phyloP scores from a whole-genome alignment of 495 filamentous ascomycete genomes.

The Penicillium coffeae region DNA sequence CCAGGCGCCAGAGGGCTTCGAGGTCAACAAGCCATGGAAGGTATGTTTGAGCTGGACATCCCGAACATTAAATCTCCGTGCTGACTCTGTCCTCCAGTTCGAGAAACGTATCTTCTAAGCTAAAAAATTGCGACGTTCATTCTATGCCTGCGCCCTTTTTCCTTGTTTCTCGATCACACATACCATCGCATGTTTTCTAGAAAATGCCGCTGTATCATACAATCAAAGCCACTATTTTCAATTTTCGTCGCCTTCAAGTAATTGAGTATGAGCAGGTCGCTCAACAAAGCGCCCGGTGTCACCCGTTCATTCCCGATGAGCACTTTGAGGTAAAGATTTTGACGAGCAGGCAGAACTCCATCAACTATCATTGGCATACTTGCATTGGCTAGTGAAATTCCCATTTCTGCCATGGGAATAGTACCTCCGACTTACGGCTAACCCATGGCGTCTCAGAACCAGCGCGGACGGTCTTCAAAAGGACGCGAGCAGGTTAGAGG shows the following conservation, averaged over 20 bases:
- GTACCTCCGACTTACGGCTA: too few species aligned
- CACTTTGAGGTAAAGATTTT: constrained; percentile 4
- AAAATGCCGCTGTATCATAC: constrained; percentile 28
- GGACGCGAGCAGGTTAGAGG: too few species aligned
- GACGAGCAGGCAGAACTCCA: too few species aligned
- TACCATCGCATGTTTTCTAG: constrained; percentile 24
- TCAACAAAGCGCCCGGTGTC: too few species aligned
- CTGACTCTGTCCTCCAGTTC: constrained; percentile 24
- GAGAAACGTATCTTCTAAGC: constrained; percentile 42
- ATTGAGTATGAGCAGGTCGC: too few species aligned
- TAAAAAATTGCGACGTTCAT: constrained; percentile 23
- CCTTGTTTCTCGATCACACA: constrained; percentile 20
- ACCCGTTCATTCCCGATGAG: background rate
- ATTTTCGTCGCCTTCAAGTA: background rate
- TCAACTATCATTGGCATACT: too few species aligned
- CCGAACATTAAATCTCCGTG: background rate
- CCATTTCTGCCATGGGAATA: too few species aligned
- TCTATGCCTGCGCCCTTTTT: constrained; percentile 21
- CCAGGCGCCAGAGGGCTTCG: constrained; percentile 80
- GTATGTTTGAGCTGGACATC: constrained; percentile 38
- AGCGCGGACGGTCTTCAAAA: too few species aligned
- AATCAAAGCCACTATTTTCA: background rate
- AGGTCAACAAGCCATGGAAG: constrained; percentile 94
- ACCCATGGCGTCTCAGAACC: too few species aligned
- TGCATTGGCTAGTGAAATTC: too few species aligned